Evolutionary conservation across 768 basidiomycete species (phyloP).

Genomic region (Leccinum boreale): DNA sequence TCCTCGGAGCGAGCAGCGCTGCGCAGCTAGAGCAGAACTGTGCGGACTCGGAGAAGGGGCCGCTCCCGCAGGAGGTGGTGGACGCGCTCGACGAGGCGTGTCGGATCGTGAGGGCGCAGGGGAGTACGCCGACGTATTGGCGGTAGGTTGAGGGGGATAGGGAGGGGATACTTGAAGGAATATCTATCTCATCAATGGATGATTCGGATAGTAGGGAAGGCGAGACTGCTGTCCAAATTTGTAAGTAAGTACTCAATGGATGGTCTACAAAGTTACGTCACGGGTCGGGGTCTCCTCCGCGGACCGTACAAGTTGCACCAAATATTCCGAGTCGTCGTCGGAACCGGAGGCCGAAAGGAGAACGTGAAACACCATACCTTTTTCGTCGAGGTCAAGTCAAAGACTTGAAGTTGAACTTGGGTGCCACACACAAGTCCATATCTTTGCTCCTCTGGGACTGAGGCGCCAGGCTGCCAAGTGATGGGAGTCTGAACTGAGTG

Average conservation of each 20-base stretch:
- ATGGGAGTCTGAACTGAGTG: neutral
- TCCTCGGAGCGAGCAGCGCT: conserved; percentile 47
- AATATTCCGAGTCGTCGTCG: neutral
- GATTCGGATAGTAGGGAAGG: neutral
- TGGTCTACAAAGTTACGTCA: neutral
- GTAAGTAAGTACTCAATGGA: neutral
- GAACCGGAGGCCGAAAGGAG: neutral
- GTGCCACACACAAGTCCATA: neutral
- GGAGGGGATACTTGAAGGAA: neutral
- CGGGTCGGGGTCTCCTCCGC: neutral
- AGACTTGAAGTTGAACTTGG: neutral
- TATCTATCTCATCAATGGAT: neutral
- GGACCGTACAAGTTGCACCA: neutral
- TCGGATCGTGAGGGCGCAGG: conserved; percentile 35
- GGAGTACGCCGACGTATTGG: conserved; percentile 37
- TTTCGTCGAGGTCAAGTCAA: neutral
- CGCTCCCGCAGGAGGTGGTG: conserved; percentile 51
- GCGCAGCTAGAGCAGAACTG: conserved; percentile 44
- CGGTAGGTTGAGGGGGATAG: conserved; percentile 7
- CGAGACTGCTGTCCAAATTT: neutral
- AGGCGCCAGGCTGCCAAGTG: neutral
- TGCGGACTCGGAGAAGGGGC: conserved; percentile 48
- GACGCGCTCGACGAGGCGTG: conserved; percentile 50
- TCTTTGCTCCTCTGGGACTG: neutral
- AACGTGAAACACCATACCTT: neutral